phyloP scores from a whole-genome alignment of 164 flowering plant species.

The grape (Vitis vinifera) region DNA sequence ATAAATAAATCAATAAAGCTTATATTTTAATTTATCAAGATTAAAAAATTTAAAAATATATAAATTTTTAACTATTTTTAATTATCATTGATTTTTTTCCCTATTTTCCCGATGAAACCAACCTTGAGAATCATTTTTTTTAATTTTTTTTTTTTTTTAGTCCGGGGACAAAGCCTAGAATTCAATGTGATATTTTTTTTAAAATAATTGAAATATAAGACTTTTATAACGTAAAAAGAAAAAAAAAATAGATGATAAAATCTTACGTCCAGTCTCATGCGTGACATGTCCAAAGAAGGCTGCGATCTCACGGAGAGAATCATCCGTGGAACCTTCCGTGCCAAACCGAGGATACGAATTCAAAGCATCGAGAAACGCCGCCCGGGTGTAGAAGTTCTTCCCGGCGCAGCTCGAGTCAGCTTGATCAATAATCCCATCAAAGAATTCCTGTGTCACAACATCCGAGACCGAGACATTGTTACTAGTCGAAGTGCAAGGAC shows the following conservation, averaged over 20 bases:
- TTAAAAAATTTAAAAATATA: too few relatives aligned
- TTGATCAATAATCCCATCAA: slow-evolving; percentile 9
- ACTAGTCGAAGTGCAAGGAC: slow-evolving; percentile 2
- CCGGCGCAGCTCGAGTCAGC: slow-evolving; percentile 8
- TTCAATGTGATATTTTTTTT: too few relatives aligned
- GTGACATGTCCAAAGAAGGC: slow-evolving; percentile 19
- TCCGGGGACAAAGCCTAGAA: too few relatives aligned
- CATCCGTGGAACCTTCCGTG: slow-evolving; percentile 11
- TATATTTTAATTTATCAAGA: too few relatives aligned
- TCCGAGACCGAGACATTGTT: too few relatives aligned
- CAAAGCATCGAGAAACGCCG: slow-evolving; percentile 9
- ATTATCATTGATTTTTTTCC: too few relatives aligned
- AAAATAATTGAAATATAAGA: neutral
- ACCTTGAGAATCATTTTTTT: too few relatives aligned
- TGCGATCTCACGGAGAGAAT: slow-evolving; percentile 17
- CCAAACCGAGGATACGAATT: slow-evolving; percentile 11
- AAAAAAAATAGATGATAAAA: neutral
- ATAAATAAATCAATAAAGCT: too few relatives aligned
- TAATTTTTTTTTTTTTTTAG: too few relatives aligned
- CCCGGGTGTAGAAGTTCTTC: slow-evolving; percentile 11
- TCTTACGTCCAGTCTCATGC: slow-evolving; percentile 22
- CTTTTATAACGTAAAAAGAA: too few relatives aligned
- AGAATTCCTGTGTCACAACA: slow-evolving; percentile 13
- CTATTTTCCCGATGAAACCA: too few relatives aligned
- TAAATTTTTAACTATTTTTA: too few relatives aligned